Evolutionary conservation across 2,329 filamentous ascomycete genomes (phyloP), one percentile per base, ranked within the genome.

Genomic region (Pyrenophora tritici-repentis): DNA sequence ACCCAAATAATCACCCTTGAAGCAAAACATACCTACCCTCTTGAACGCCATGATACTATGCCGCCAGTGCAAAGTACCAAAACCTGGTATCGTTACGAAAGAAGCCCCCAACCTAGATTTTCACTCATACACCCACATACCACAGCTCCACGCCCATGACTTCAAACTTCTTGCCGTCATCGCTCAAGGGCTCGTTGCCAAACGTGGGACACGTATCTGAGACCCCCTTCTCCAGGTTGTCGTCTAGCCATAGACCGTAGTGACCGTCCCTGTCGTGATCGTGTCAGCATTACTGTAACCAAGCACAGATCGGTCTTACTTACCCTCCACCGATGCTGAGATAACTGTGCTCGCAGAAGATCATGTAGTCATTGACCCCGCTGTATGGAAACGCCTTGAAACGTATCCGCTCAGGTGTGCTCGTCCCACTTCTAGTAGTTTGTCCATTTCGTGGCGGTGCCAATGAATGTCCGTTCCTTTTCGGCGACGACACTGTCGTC

Each of bases 331-430:
- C 94, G 16, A 97, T 82, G 66, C 89, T 94, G 36, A 99, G 75
- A 71, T 89, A 97, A 18, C 86, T 84, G 3, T 85, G 80, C 75
- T 97, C 91, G 75, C 93, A 97, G 66, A 95, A 89, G 61, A 97
- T 94, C 78, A 93, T 91, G 72, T 96, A 99, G 73, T 97, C 94
- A 72, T 99, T 97, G 34, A 96, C 84, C 4, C 94, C 94, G 49
- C 89, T 95, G 69, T 97, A 97, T 0, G 93, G 92, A 66, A 97
- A 99, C 0, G 93, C 93, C 75, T 96, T 97, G 82, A 99, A 99
- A 16, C 94, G 86, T 61, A 97, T 90, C 20, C 86, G 82, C 55
- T 93, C 89, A 4, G 86, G 83, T 3, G 85, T 85, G 20, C 80
- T 82, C 1, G 82, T 75, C 2, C 80, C 76, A 61, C 74, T 78